These are phyloP conservation scores for Thermomucor indicae-seudaticae DNA, from an alignment of 371 early-diverging fungal species.

Conservation along the genomic window DNA sequence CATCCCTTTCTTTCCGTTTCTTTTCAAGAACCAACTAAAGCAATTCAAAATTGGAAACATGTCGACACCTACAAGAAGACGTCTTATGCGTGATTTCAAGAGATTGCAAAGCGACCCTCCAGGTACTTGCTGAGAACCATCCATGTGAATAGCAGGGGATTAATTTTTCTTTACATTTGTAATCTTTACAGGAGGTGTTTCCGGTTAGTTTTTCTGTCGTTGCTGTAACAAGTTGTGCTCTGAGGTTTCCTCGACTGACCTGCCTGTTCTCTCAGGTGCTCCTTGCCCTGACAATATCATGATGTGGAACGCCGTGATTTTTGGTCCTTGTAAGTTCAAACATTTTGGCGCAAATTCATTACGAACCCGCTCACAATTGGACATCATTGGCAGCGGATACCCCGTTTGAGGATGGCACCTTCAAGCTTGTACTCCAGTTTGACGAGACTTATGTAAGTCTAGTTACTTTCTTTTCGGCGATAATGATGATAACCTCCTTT, in stretches of 20 bases:
- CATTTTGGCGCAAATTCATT: neutral
- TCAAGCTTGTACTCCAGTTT: slow-evolving; percentile 95
- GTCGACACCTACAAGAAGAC: slow-evolving; percentile 86
- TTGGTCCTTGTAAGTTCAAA: slow-evolving; percentile 81
- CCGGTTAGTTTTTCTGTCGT: slow-evolving; percentile 20
- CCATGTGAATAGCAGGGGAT: too few relatives aligned
- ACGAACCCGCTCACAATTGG: neutral
- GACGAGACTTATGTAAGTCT: slow-evolving; percentile 86
- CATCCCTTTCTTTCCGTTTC: neutral
- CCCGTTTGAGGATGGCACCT: slow-evolving; percentile 99
- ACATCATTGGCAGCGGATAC: slow-evolving; percentile 72
- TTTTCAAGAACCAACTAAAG: slow-evolving; percentile 1
- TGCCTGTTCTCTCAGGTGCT: slow-evolving; percentile 53
- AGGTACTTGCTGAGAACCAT: slow-evolving; percentile 31
- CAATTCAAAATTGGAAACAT: too few relatives aligned
- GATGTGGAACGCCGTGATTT: slow-evolving; percentile 98
- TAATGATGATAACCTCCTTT: too few relatives aligned
- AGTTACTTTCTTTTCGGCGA: too few relatives aligned
- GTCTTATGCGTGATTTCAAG: slow-evolving; percentile 96
- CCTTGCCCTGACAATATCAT: slow-evolving; percentile 95
- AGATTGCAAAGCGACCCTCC: slow-evolving; percentile 95
- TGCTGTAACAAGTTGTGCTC: neutral
- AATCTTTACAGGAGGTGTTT: slow-evolving; percentile 37
- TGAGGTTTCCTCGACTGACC: neutral
- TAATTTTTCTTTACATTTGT: neutral